Base-by-base conservation (phyloP, 768 basidiomycete species). In the Boletales sp. region DNA sequence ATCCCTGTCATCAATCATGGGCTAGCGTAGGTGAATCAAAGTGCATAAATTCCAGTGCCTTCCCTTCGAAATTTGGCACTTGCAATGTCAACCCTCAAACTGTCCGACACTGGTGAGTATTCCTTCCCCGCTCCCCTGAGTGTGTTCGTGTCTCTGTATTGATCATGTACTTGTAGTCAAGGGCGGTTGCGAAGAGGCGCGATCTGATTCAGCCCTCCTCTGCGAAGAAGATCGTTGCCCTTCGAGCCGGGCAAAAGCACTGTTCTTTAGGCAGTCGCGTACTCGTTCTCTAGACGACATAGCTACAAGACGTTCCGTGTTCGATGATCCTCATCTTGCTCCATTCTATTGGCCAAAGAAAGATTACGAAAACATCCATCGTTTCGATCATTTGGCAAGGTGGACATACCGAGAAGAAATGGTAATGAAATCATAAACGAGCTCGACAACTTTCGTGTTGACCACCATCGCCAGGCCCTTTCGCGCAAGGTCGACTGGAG, bases 371-470 rank as follows among this genome's bases (percentile, higher is more conserved):
- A 82, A 80, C 56, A 52, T 77, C 11, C 76, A 78, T 44, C 72
- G 82, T 8, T 83, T 85, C 48, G 76, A 85, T 51, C 72, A 77
- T 0, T 67, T 66, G 31, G 77, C 77, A 37, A 72, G 83, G 15
- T 86, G 83, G 83, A 83, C 82, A 3, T 71, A 72, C 49, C 62
- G 73, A 38, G 82, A 84, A 60, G 80, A 85, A 58, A 70, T 62
- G 62, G 75, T 73, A 32, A 46, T 67, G 57, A 1, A 17, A 14
- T 17, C 38, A 19, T 39, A 19, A 13, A 21, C 19, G 5, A 11
- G 25, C 25, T 7, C 5, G 25, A 28, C 19, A 10, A 7, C 5
- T 21, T 12, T 12, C 19, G 12, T 39, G 17, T 30, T 44, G 30
- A 51, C 21, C 10, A 10, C 34, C 8, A 5, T 19, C 15, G 41